Evolutionary conservation across 768 basidiomycete genomes (phyloP), one percentile per base, ranked within the genome.

Genomic region (Podaxis sp.): DNA sequence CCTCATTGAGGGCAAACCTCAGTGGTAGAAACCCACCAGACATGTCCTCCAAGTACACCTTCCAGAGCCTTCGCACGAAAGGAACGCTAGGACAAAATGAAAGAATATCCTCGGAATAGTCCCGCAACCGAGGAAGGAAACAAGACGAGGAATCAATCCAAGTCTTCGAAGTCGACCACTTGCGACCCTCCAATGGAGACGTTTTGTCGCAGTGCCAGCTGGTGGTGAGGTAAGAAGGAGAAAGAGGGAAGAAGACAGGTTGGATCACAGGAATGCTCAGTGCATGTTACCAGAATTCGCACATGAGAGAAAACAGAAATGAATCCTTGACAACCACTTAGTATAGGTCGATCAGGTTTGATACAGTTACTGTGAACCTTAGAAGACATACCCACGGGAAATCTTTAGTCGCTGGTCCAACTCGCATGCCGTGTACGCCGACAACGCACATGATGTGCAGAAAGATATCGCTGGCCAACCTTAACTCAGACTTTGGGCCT

Each of bases 1-100:
- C 74, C 63, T 74, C 71, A 63, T 76, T 80, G 65, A 81, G 72
- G 51, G 73, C 69, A 48, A 80, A 55, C 48, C 66, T 65, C 17
- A 62, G 70, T 59, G 76, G 65, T 8, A 68, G 24, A 51, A 69
- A 58, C 36, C 60, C 49, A 54, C 65, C 63, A 46, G 61, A 54
- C 68, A 67, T 70, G 30, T 58, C 40, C 42, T 24, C 33, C 26
- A 12, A 24, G 5, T 38, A 30, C 42, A 19, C 42, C 28, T 52
- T 24, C 30, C 17, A 44, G 42, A 22, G 17, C 38, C 54, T 40
- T 52, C 30, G 36, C 28, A 2, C 46, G 39, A 44, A 61, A 52
- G 33, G 60, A 58, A 40, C 8, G 26, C 19, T 15, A 17, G 42
- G n/a, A 51, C 48, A 26, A 61, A 30, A 64, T 55, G 33, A 62